Percentiles rank a stretch among this genome's conserved stretches.
These are phyloP conservation scores for Phytophthora lateralis DNA, from an alignment of 352 stramenopile species.

Conservation along the genomic window DNA sequence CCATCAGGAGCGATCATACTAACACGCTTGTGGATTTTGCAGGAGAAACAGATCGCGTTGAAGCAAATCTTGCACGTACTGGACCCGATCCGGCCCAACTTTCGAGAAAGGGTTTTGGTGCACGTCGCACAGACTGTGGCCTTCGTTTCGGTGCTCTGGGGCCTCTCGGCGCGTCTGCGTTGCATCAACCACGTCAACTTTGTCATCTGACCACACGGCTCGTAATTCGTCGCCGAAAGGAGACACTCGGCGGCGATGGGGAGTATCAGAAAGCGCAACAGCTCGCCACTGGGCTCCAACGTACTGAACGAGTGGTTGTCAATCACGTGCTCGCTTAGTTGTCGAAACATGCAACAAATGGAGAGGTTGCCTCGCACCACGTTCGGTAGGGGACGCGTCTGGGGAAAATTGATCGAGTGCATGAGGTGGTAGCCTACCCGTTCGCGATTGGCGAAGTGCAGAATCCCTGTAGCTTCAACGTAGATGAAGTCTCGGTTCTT, in stretches of 20 bases:
- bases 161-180: background rate
- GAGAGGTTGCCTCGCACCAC: slow-evolving; percentile 51
- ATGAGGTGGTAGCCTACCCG: slow-evolving; percentile 61
- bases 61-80: background rate
- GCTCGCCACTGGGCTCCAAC: slow-evolving; percentile 36
- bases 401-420: slow-evolving; percentile 57
- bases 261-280: slow-evolving; percentile 44
- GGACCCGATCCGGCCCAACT: background rate
- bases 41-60: background rate
- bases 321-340: slow-evolving; percentile 40
- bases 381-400: slow-evolving; percentile 36
- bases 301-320: slow-evolving; percentile 46
- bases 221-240: slow-evolving; percentile 1
- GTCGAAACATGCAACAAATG: slow-evolving; percentile 51
- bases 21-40: background rate
- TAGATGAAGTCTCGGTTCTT: slow-evolving; percentile 28
- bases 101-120: background rate
- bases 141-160: background rate
- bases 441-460: slow-evolving; percentile 24
- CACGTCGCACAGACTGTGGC: background rate
- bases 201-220: background rate
- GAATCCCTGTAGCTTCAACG: slow-evolving; percentile 21
- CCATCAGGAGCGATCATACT: background rate
- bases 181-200: background rate
- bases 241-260: slow-evolving; percentile 38